Evolutionary conservation across 2,329 filamentous ascomycete species (phyloP).

Genomic region (Curvularia sp.): DNA sequence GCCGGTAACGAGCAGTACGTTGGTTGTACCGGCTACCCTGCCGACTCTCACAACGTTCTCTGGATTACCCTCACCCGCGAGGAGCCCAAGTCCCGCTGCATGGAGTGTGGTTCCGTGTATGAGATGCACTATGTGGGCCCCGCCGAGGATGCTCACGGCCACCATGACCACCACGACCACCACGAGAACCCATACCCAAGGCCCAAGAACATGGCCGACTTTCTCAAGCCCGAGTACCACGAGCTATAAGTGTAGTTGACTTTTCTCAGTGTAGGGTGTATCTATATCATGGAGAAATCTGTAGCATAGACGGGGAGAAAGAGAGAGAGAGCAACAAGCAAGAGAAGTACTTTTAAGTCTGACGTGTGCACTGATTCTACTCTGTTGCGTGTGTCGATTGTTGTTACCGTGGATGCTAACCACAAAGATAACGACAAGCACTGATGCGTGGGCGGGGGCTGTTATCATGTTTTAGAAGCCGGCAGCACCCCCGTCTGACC

Average conservation of each 20-base stretch:
- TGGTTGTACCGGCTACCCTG: conserved; percentile 93
- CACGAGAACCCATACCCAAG: conserved; percentile 62
- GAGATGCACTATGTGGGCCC: conserved; percentile 98
- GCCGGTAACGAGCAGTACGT: conserved; percentile 95
- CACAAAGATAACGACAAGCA: neutral
- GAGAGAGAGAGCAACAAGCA: conserved; percentile 19
- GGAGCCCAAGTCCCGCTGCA: conserved; percentile 92
- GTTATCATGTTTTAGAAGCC: neutral
- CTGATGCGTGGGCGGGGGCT: neutral
- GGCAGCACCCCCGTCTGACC: neutral
- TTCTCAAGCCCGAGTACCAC: conserved; percentile 92
- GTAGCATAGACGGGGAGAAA: conserved; percentile 46
- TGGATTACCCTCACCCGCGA: conserved; percentile 91
- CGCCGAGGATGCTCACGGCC: conserved; percentile 71
- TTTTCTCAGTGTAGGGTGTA: conserved; percentile 23
- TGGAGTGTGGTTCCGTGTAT: conserved; percentile 94
- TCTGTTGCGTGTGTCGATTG: neutral
- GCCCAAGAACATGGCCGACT: conserved; percentile 96
- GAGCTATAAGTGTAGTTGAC: conserved; percentile 57
- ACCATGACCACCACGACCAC: conserved; percentile 60
- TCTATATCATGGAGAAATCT: conserved; percentile 37
- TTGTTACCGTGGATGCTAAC: neutral
- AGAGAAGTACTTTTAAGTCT: conserved; percentile 28
- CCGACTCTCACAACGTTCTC: conserved; percentile 86
- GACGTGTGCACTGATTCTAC: conserved; percentile 7